Conservation (phyloP, 1,139 yeast genomes). For the Debaryomyces psychrophilus region DNA sequence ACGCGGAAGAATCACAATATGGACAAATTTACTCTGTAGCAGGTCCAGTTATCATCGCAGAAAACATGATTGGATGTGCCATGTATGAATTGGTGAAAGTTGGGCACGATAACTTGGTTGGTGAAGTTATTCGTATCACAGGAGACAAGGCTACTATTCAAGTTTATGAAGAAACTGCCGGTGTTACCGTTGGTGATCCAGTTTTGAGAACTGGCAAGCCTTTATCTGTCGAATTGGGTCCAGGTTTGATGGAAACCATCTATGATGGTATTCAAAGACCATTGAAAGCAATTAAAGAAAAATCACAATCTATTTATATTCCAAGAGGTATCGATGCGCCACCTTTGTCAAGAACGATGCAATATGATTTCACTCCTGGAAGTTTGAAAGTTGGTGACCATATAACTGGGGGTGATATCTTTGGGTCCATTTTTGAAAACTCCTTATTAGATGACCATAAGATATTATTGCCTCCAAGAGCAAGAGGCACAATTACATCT, state of each 20-base stretch:
- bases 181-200: constrained; percentile 99
- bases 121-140: constrained; percentile 96
- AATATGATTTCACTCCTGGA: constrained; percentile 88
- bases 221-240: constrained; percentile 95
- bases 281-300: constrained; percentile 83
- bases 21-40: constrained; percentile 93
- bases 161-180: constrained; percentile 98
- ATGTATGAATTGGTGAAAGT: constrained; percentile 98
- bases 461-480: constrained; percentile 95
- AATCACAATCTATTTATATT: constrained; percentile 87
- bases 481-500: constrained; percentile 93
- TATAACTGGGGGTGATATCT: constrained; percentile 96
- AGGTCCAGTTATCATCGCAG: constrained; percentile 97
- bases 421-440: constrained; percentile 92
- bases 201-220: constrained; percentile 98
- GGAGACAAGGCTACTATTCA: constrained; percentile 97
- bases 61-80: constrained; percentile 98
- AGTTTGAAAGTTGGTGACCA: constrained; percentile 89
- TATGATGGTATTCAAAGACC: constrained; percentile 99
- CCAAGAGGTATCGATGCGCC: constrained; percentile 99
- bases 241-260: constrained; percentile 98
- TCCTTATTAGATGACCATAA: constrained; percentile 90
- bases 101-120: constrained; percentile 95
- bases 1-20: constrained; percentile 73
- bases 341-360: constrained; percentile 76